Base-by-base conservation (phyloP, 2,329 filamentous ascomycete genomes). In the Diaporthe australafricana region DNA sequence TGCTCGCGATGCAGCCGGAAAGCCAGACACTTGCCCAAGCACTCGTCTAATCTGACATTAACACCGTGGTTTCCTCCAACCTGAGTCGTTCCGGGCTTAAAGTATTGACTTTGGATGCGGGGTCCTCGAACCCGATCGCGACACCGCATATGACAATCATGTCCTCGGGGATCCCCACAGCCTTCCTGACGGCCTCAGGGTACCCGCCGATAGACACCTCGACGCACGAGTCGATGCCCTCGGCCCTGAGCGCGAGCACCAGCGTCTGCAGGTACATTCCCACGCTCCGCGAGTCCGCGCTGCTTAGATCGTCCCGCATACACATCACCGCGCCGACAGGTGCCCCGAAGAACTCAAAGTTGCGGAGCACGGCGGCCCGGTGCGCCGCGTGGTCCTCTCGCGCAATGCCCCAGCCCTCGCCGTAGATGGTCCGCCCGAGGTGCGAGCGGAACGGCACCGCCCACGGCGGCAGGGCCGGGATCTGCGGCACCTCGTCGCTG, bases 261-360 rank as follows among this genome's bases (percentile, higher is more conserved):
- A 77, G 62, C 4, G 70, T 75, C 71, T 76, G 75, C 50, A 74
- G 22, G 32, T 75, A 77, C 74, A 76, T 74, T 17, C 75, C 74
- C 17, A 77, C 73, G 27, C 75, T 73, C 9, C 75, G 66, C 6
- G 74, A 74, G 12, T 66, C 73, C 22, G 35, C 53, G 0, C 68
- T 68, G 7, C 14, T 48, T 11, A 77, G 71, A 14, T 71, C 68
- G 27, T 38, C 27, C 53, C 70, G 72, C 74, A 76, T 75, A 70
- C 75, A 76, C 25, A 76, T 72, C 53, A 77, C 48, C 1, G 72
- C 57, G 1, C 56, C 76, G 0, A 72, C 73, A 1, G 76, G 74
- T 0, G 76, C 76, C 22, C 76, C 73, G 70, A 76, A 76, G 74
- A 76, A 77, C 2, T 75, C 73, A 52, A 65, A 77, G 52, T 77